Conservation (phyloP, 441 rosid genomes). For the Raphanus hybrid region DNA sequence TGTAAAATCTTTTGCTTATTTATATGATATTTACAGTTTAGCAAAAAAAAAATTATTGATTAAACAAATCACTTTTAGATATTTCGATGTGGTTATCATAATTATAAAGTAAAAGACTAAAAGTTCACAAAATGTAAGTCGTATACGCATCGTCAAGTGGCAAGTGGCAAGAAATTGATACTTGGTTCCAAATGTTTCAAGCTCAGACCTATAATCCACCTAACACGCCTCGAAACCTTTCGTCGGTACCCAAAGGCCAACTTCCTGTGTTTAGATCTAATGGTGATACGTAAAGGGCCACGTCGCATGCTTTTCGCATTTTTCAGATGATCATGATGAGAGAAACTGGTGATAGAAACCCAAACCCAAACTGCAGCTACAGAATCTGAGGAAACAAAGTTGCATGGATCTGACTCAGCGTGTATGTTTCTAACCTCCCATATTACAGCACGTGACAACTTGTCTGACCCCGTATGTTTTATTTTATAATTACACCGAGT, state of each 20-base stretch:
- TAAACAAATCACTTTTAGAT: background rate
- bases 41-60: no score
- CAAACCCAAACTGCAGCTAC: background rate
- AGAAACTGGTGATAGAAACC: background rate
- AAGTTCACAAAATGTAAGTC: background rate
- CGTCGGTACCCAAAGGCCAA: conserved; percentile 23
- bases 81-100: background rate
- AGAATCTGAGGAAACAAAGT: conserved; percentile 7
- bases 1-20: no score
- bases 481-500: background rate
- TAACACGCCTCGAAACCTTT: conserved; percentile 24
- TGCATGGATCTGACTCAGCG: conserved; percentile 58
- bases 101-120: background rate
- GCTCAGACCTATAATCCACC: conserved; percentile 2
- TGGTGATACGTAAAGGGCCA: conserved; percentile 18
- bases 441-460: conserved; percentile 20
- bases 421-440: background rate
- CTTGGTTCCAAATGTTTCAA: conserved; percentile 33
- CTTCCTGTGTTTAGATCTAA: background rate
- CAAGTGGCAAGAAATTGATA: conserved; percentile 17
- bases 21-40: no score
- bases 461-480: conserved; percentile 35
- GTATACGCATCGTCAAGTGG: conserved; percentile 31
- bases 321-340: background rate
- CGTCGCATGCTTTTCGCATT: conserved; percentile 3